Conservation (phyloP, 345 rosid species). For the Syzygium grande region DNA sequence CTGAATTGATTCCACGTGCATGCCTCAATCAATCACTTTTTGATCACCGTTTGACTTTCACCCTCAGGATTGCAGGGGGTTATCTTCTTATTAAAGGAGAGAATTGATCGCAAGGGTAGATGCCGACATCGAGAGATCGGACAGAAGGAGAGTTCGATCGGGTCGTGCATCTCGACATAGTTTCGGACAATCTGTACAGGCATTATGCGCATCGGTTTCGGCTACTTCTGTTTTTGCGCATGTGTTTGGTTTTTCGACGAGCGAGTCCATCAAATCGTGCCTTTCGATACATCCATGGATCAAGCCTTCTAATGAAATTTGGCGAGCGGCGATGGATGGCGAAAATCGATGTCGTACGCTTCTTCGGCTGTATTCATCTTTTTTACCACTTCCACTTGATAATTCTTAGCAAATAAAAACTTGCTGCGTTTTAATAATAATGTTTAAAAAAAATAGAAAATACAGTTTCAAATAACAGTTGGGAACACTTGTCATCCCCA, state of each 20-base stretch:
- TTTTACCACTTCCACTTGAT: not conserved
- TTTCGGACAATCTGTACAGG: not conserved
- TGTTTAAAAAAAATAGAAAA: not conserved
- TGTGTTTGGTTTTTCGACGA: not conserved
- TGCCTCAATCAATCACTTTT: no score
- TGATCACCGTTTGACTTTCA: not conserved
- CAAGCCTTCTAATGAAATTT: not conserved
- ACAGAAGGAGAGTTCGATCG: not conserved
- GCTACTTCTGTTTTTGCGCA: not conserved
- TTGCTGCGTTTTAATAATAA: not conserved
- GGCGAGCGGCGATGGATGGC: not conserved
- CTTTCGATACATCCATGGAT: not conserved
- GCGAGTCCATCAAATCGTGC: not conserved
- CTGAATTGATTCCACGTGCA: not conserved
- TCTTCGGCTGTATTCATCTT: not conserved
- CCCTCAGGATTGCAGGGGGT: not conserved
- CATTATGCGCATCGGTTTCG: not conserved
- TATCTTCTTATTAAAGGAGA: not conserved
- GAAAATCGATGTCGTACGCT: not conserved
- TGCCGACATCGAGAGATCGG: not conserved
- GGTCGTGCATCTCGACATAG: not conserved
- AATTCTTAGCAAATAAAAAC: not conserved
- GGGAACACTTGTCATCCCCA: not conserved
- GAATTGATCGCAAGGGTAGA: not conserved
- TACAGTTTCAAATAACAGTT: not conserved